A percentile compares a stretch with the other conserved stretches of the same genome.
These are phyloP conservation scores for Crotalaria pallida DNA, from an alignment of 306 rosid species.

Conservation along the genomic window DNA sequence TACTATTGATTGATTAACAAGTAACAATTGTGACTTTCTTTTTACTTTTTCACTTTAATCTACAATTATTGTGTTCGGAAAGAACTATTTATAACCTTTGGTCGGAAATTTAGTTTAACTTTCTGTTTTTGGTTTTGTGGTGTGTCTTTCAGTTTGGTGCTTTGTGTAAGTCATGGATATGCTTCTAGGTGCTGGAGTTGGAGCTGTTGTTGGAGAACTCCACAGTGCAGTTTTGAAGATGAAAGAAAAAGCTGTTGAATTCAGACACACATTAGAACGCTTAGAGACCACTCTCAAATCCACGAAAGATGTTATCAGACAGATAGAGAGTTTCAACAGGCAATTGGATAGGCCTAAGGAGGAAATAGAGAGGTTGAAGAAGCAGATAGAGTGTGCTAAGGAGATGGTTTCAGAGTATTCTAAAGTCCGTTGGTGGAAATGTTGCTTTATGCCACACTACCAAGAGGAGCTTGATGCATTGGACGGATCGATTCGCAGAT, in stretches of 20 bases:
- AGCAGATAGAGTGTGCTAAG: conserved; percentile 16
- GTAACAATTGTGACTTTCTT: too few species aligned
- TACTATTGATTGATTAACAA: too few species aligned
- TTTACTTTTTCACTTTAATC: too few species aligned
- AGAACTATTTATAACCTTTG: too few species aligned
- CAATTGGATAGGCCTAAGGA: conserved; percentile 13
- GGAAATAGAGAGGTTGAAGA: too few species aligned
- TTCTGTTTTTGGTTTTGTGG: neutral
- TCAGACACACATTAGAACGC: conserved; percentile 5
- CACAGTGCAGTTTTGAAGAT: neutral
- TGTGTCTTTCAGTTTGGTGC: neutral
- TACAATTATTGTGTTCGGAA: too few species aligned
- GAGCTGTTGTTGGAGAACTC: conserved; percentile 14
- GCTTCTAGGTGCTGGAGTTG: conserved; percentile 27
- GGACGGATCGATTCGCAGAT: neutral
- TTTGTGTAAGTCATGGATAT: conserved; percentile 7
- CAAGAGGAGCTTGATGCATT: conserved; percentile 29
- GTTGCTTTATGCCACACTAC: conserved; percentile 10
- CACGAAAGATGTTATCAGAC: conserved; percentile 4
- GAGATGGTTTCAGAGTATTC: conserved; percentile 30
- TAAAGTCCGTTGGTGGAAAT: conserved; percentile 29
- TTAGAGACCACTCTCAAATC: conserved; percentile 9
- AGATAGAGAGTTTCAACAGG: conserved; percentile 20
- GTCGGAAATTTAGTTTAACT: too few species aligned
- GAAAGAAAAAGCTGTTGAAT: conserved; percentile 20